These are phyloP conservation scores for Penicillium capsulatum DNA, from an alignment of 2,329 filamentous ascomycete species.

Conservation along the genomic window DNA sequence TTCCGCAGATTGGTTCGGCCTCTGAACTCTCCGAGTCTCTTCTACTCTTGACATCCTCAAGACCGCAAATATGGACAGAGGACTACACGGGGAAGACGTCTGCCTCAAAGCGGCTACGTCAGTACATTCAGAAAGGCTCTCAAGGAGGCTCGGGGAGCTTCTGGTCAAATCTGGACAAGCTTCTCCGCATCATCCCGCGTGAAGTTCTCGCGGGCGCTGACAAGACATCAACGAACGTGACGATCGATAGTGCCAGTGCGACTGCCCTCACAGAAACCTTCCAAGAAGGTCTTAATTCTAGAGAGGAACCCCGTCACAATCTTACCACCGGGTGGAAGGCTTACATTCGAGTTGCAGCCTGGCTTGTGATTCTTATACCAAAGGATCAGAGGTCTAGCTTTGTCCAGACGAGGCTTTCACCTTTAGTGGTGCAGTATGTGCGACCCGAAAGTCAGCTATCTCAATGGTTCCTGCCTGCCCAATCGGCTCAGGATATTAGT, in stretches of 20 bases:
- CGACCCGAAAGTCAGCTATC: conserved; percentile 43
- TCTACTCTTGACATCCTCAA: conserved; percentile 58
- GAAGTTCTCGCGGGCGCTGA: conserved; percentile 41
- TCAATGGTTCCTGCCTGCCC: conserved; percentile 50
- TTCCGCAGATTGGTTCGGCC: conserved; percentile 69
- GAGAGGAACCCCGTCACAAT: conserved; percentile 70
- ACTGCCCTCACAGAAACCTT: conserved; percentile 63
- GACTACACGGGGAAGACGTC: conserved; percentile 57
- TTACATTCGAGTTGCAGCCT: conserved; percentile 63
- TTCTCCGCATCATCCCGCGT: conserved; percentile 57
- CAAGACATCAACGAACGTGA: conserved; percentile 20
- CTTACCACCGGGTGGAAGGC: conserved; percentile 66
- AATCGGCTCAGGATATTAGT: conserved; percentile 38
- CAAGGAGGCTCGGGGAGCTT: conserved; percentile 68
- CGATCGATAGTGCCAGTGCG: conserved; percentile 47
- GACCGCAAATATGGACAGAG: conserved; percentile 70
- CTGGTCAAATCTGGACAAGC: conserved; percentile 64
- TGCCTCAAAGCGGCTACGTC: conserved; percentile 56
- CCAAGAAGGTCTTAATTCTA: conserved; percentile 64
- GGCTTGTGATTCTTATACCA: conserved; percentile 49
- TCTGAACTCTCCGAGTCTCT: conserved; percentile 66
- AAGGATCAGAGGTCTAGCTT: conserved; percentile 48
- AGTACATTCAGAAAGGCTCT: conserved; percentile 78
- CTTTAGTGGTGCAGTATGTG: conserved; percentile 53
- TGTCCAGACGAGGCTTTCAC: conserved; percentile 47